Conservation (phyloP, 179 eudicot species). For the Silene coronaria region DNA sequence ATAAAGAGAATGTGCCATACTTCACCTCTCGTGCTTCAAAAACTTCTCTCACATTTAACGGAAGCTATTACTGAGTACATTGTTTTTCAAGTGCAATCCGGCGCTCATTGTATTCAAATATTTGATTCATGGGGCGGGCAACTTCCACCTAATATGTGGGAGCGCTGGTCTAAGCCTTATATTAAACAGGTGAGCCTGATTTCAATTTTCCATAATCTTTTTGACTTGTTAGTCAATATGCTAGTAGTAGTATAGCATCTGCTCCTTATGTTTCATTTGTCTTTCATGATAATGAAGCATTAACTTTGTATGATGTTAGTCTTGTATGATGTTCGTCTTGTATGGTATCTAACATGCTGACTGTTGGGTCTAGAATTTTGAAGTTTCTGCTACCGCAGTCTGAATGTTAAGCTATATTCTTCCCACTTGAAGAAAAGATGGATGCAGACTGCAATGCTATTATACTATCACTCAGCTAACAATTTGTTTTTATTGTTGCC, state of each 20-base stretch:
- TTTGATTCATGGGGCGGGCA: constrained; percentile 99
- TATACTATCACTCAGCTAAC: too few relatives aligned
- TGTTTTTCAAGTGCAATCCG: constrained; percentile 77
- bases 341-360: background rate
- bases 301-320: background rate
- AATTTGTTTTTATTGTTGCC: too few relatives aligned
- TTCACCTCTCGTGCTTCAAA: constrained; percentile 61
- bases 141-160: constrained; percentile 93
- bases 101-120: constrained; percentile 95
- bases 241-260: background rate
- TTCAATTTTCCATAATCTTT: background rate
- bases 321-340: background rate
- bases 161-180: constrained; percentile 90
- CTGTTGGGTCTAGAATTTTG: too few relatives aligned
- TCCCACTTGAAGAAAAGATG: too few relatives aligned
- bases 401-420: too few relatives aligned
- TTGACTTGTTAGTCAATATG: background rate
- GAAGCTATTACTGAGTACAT: constrained; percentile 74
- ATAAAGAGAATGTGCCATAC: constrained; percentile 97
- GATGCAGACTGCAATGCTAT: too few relatives aligned
- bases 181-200: constrained; percentile 57
- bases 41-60: constrained; percentile 71
- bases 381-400: too few relatives aligned
- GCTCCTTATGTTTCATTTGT: background rate
- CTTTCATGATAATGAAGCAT: background rate